A percentile compares a stretch with the other conserved stretches of the same genome.
phyloP scores from a whole-genome alignment of 2,329 filamentous ascomycete species.

The Colletotrichum sp. region DNA sequence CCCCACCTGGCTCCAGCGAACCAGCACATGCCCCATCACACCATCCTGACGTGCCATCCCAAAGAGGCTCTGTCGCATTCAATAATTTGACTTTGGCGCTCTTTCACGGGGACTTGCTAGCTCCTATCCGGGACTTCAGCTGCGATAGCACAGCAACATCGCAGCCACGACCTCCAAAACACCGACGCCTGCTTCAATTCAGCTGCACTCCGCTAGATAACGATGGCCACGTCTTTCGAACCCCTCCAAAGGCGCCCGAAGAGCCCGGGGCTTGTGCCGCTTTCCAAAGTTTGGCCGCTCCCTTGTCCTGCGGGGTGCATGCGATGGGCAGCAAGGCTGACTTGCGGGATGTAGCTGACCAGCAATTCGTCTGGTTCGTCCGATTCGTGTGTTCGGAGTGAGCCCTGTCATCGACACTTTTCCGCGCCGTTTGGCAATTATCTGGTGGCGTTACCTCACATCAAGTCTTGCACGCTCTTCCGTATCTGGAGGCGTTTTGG shows the following conservation, averaged over 20 bases:
- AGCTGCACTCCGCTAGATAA: background rate
- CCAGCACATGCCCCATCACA: background rate
- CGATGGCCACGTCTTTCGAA: background rate
- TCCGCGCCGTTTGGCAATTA: background rate
- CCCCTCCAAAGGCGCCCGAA: background rate
- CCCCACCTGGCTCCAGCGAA: background rate
- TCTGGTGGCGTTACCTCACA: slow-evolving; percentile 3
- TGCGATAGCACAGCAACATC: background rate
- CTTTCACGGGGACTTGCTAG: background rate
- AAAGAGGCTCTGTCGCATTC: slow-evolving; percentile 14
- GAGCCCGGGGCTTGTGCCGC: background rate
- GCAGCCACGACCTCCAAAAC: background rate
- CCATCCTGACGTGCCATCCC: background rate
- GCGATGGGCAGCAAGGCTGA: background rate
- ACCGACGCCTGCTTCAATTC: slow-evolving; percentile 13
- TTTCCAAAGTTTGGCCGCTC: background rate
- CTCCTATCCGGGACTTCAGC: background rate
- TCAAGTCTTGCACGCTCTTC: background rate
- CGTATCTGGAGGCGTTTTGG: background rate
- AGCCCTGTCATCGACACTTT: background rate
- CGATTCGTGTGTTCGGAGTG: background rate
- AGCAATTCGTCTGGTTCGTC: background rate
- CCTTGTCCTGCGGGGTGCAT: background rate
- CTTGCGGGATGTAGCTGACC: background rate
- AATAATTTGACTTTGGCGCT: slow-evolving; percentile 1